Evolutionary conservation across 352 stramenopile species (phyloP).

Genomic region (Pythium chondricola): DNA sequence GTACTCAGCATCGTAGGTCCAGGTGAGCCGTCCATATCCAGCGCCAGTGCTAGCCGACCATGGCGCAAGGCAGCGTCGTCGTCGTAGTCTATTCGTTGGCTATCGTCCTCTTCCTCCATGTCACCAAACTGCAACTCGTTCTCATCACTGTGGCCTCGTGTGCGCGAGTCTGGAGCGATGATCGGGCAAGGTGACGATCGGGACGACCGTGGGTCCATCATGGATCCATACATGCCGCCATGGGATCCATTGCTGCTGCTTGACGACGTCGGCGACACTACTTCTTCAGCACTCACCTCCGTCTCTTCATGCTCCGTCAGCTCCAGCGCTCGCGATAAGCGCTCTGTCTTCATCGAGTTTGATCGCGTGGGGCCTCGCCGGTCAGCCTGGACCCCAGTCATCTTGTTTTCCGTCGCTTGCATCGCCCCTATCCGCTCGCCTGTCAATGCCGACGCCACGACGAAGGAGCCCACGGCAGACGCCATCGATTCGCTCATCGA

Average conservation of each 20-base stretch:
- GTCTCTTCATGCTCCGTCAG: neutral
- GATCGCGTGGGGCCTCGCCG: no score
- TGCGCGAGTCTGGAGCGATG: no score
- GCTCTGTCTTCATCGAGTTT: slow-evolving; percentile 1
- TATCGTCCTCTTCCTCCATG: slow-evolving; percentile 14
- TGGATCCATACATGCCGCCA: slow-evolving; percentile 5
- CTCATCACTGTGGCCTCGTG: slow-evolving; percentile 13
- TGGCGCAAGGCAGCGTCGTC: slow-evolving; percentile 20
- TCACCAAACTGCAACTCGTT: slow-evolving; percentile 25
- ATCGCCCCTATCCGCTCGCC: no score
- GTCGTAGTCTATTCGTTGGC: slow-evolving; percentile 10
- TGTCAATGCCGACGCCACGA: slow-evolving; percentile 4
- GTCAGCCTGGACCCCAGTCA: no score
- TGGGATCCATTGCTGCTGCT: slow-evolving; percentile 25
- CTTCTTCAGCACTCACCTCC: slow-evolving; percentile 5
- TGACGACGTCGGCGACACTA: slow-evolving; percentile 25
- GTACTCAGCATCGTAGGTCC: slow-evolving; percentile 19
- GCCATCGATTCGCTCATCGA: slow-evolving; percentile 7
- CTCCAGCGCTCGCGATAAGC: neutral
- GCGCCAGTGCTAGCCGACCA: no score
- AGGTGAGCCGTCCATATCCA: slow-evolving; percentile 33
- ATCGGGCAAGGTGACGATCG: no score
- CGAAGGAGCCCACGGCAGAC: slow-evolving; percentile 18
- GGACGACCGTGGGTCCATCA: no score
- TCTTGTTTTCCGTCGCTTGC: no score